phyloP scores from a whole-genome alignment of 1,284 basidiomycete species.

The Mrakiaceae sp. region DNA sequence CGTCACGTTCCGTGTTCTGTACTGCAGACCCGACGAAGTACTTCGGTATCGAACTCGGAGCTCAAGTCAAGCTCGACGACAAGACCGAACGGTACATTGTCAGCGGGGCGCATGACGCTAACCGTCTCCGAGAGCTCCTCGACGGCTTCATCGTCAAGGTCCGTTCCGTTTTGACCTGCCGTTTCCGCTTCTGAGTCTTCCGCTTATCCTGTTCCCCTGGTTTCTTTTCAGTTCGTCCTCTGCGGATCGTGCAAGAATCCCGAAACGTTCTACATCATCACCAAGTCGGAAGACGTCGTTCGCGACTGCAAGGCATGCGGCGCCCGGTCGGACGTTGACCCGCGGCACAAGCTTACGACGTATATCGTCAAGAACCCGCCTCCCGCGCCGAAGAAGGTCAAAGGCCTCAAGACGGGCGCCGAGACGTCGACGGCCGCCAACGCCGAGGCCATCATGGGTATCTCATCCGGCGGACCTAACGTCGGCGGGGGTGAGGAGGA shows the following conservation, averaged over 20 bases:
- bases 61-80: slow-evolving; percentile 91
- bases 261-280: slow-evolving; percentile 81
- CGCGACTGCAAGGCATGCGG: slow-evolving; percentile 99
- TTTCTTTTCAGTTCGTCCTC: slow-evolving; percentile 79
- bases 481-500: slow-evolving; percentile 1
- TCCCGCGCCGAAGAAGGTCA: slow-evolving; percentile 55
- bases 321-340: slow-evolving; percentile 80
- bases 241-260: slow-evolving; percentile 99
- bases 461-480: slow-evolving; percentile 20
- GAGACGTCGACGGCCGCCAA: slow-evolving; percentile 21
- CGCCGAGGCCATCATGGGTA: slow-evolving; percentile 36
- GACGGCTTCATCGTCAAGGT: slow-evolving; percentile 68
- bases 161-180: background rate
- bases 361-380: slow-evolving; percentile 97
- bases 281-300: slow-evolving; percentile 78
- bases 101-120: slow-evolving; percentile 90
- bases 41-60: slow-evolving; percentile 97
- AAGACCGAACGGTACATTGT: slow-evolving; percentile 98
- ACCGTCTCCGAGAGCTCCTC: slow-evolving; percentile 86
- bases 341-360: slow-evolving; percentile 93
- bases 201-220: slow-evolving; percentile 33
- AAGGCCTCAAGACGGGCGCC: slow-evolving; percentile 53
- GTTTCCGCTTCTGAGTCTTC: background rate
- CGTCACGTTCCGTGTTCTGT: background rate
- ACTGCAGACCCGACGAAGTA: slow-evolving; percentile 86